These are phyloP conservation scores for Gossypium sturtianum DNA, from an alignment of 345 rosid species.

Conservation along the genomic window DNA sequence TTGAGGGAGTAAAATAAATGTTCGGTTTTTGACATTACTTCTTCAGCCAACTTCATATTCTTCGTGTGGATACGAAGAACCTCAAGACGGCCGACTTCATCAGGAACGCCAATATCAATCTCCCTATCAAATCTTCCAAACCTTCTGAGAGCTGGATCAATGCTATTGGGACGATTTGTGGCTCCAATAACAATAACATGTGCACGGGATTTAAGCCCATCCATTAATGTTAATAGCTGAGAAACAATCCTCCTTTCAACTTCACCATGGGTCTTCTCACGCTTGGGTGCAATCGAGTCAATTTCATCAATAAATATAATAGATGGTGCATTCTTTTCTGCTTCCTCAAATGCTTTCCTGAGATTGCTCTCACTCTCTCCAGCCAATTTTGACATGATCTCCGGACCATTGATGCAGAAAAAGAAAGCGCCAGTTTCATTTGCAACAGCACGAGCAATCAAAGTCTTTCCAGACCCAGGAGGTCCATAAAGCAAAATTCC, in stretches of 20 bases:
- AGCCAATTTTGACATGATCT: conserved; percentile 94
- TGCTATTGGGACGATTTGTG: conserved; percentile 96
- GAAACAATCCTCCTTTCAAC: conserved; percentile 97
- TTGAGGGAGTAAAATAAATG: background rate
- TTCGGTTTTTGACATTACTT: conserved; percentile 36
- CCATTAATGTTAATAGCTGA: conserved; percentile 93
- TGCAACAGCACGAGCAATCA: conserved; percentile 94
- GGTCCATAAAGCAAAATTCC: conserved; percentile 88
- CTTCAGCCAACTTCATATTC: conserved; percentile 96
- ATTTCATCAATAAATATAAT: conserved; percentile 91
- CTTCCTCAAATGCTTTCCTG: conserved; percentile 94
- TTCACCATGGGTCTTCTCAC: conserved; percentile 95
- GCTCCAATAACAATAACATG: conserved; percentile 87
- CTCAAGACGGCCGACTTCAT: conserved; percentile 95
- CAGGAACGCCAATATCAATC: conserved; percentile 93
- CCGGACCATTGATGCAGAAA: conserved; percentile 93
- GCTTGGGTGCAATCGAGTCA: conserved; percentile 92
- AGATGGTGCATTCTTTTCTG: conserved; percentile 96
- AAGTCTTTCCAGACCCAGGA: conserved; percentile 85
- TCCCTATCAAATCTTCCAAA: conserved; percentile 95
- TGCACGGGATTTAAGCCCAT: conserved; percentile 84
- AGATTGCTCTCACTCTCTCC: conserved; percentile 99
- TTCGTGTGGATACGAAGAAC: conserved; percentile 93
- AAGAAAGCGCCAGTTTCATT: conserved; percentile 96
- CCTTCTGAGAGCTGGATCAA: conserved; percentile 91